phyloP scores from a whole-genome alignment of 208 protist species.

The Crithidia acanthocephali region DNA sequence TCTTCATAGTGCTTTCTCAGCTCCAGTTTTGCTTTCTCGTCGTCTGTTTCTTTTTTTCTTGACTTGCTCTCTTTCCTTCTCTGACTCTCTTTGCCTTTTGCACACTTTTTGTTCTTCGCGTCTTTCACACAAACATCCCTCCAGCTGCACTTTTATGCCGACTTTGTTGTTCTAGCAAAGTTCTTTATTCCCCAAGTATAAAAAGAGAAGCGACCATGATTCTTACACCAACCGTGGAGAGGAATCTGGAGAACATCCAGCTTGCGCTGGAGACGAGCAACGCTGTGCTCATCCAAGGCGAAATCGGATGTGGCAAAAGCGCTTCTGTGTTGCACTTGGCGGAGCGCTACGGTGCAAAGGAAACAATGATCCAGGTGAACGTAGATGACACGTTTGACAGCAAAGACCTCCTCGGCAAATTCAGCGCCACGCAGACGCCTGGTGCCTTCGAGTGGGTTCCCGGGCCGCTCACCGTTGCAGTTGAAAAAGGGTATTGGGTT shows the following conservation, averaged over 20 bases:
- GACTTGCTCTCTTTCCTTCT: background rate
- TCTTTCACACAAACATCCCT: too few species aligned
- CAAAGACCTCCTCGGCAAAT: slow-evolving; percentile 99
- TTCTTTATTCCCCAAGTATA: background rate
- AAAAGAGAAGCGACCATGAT: slow-evolving; percentile 47
- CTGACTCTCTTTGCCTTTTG: background rate
- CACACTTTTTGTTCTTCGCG: background rate
- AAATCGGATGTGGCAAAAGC: slow-evolving; percentile 88
- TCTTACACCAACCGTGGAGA: slow-evolving; percentile 63
- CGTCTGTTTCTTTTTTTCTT: background rate
- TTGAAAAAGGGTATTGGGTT: slow-evolving; percentile 97
- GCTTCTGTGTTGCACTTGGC: slow-evolving; percentile 68
- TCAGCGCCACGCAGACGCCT: slow-evolving; percentile 97
- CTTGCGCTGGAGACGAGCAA: slow-evolving; percentile 65
- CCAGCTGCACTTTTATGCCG: background rate
- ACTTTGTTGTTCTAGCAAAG: slow-evolving; percentile 13
- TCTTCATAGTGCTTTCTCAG: too few species aligned
- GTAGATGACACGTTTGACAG: slow-evolving; percentile 99
- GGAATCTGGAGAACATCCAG: slow-evolving; percentile 74
- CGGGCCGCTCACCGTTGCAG: slow-evolving; percentile 97
- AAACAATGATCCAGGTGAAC: slow-evolving; percentile 87
- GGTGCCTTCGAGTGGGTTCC: slow-evolving; percentile 98
- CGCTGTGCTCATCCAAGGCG: slow-evolving; percentile 86
- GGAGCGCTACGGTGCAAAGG: slow-evolving; percentile 54
- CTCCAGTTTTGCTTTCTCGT: too few species aligned